Conservation (phyloP, 257 asterid genomes). For the Capsicum chinense region DNA sequence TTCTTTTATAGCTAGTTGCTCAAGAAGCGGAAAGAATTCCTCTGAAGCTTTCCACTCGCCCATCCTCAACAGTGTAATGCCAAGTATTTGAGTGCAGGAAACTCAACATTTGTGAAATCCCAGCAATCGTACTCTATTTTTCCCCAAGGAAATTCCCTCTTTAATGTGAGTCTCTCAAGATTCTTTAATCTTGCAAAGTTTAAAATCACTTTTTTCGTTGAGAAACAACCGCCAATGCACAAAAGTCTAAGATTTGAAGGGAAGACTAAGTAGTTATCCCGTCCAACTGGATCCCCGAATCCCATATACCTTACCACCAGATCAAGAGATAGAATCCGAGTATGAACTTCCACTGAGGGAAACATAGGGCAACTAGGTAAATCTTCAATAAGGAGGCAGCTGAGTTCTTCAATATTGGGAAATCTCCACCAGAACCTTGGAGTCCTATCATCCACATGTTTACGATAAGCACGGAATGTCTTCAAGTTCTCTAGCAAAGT, state of each 20-base stretch:
- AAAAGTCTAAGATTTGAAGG: background rate
- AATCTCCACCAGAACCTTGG: background rate
- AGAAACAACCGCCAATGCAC: rapidly evolving
- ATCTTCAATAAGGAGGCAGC: background rate
- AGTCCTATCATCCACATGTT: background rate
- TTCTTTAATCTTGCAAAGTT: background rate
- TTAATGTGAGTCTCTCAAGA: background rate
- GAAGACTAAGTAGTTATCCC: background rate
- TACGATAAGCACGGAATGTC: background rate
- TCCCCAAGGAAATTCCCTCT: rapidly evolving
- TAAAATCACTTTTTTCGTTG: background rate
- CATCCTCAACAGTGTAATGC: background rate
- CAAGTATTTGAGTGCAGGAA: conserved; percentile 5
- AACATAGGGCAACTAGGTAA: background rate
- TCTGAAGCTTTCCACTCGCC: background rate
- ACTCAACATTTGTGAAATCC: background rate
- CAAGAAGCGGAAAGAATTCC: background rate
- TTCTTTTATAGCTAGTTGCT: background rate
- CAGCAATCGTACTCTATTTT: background rate
- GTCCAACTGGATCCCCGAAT: background rate
- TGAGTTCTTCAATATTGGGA: background rate
- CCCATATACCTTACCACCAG: background rate
- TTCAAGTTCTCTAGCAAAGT: conserved; percentile 7
- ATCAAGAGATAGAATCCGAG: background rate
- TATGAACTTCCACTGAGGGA: background rate